These are phyloP conservation scores for Marasmius sp. DNA, from an alignment of 1,284 basidiomycete genomes.

Conservation along the genomic window DNA sequence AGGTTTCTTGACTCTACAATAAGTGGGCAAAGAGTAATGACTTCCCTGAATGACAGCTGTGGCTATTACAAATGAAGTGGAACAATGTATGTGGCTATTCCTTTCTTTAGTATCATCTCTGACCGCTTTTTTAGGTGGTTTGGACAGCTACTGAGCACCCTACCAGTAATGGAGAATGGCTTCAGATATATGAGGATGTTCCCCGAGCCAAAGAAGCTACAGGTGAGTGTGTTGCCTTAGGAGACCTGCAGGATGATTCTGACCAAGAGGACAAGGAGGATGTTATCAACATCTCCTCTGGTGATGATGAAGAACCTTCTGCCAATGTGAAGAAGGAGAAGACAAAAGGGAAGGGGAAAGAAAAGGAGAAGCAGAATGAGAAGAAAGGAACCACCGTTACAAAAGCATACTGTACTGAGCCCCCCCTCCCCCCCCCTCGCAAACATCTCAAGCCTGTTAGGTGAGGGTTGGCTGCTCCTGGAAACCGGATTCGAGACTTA, in stretches of 20 bases:
- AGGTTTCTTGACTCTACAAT: not conserved
- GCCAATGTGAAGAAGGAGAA: too few species aligned
- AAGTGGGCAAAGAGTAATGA: not conserved
- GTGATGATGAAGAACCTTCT: not conserved
- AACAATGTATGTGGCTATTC: not conserved
- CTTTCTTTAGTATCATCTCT: too few species aligned
- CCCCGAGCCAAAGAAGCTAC: slow-evolving; percentile 26
- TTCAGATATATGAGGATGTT: slow-evolving; percentile 24
- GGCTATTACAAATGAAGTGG: not conserved
- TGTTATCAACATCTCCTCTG: not conserved
- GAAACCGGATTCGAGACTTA: too few species aligned
- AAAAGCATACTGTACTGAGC: not conserved
- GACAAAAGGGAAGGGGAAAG: not conserved
- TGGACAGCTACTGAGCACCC: slow-evolving; percentile 16
- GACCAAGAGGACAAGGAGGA: slow-evolving; percentile 14
- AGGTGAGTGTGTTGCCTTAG: slow-evolving; percentile 20
- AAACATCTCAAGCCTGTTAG: not conserved
- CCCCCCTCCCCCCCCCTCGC: not conserved
- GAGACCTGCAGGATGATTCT: slow-evolving; percentile 27
- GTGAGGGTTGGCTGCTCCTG: not conserved
- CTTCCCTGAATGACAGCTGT: not conserved
- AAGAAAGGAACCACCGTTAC: not conserved
- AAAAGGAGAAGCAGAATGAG: not conserved
- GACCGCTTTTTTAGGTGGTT: not conserved
- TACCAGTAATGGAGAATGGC: slow-evolving; percentile 30